These are phyloP conservation scores for Halophytophthora batemanensis DNA, from an alignment of 352 stramenopile genomes.

Conservation along the genomic window DNA sequence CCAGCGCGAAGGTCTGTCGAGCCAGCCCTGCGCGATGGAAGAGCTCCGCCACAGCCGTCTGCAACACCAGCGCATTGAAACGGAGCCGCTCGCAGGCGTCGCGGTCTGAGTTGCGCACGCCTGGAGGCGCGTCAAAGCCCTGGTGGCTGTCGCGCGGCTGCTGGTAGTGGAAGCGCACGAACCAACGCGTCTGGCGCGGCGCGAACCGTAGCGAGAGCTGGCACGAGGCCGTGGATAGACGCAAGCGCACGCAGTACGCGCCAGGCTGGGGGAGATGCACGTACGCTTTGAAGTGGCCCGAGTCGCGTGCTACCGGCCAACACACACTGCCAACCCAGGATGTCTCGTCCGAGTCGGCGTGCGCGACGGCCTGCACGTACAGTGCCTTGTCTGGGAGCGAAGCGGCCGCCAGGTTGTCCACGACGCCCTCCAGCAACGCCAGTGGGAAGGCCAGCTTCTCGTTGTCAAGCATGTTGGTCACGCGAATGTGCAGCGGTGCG, in stretches of 20 bases:
- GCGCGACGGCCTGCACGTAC: conserved; percentile 7
- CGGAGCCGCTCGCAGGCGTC: conserved; percentile 8
- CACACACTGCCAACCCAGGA: conserved; percentile 14
- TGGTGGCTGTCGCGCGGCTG: conserved; percentile 8
- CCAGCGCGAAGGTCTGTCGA: conserved; percentile 12
- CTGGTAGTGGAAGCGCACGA: conserved; percentile 16
- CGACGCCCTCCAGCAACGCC: conserved; percentile 6
- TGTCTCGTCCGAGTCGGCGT: neutral
- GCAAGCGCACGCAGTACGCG: conserved; percentile 3
- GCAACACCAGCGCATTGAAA: conserved; percentile 15
- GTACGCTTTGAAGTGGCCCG: conserved; percentile 16
- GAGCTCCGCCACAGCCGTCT: conserved; percentile 11
- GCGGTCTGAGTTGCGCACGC: conserved; percentile 10
- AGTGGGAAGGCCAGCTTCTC: conserved; percentile 10
- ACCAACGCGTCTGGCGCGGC: conserved; percentile 7
- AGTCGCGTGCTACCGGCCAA: conserved; percentile 13
- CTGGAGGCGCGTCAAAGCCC: conserved; percentile 9
- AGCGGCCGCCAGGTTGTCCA: conserved; percentile 5
- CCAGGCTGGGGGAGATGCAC: conserved; percentile 9
- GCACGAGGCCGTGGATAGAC: neutral
- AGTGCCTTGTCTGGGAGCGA: conserved; percentile 4
- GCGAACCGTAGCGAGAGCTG: conserved; percentile 2
- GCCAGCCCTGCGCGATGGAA: conserved; percentile 6
- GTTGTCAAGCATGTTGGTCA: conserved; percentile 8
- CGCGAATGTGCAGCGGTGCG: conserved; percentile 4